A percentile compares a stretch with the other conserved stretches of the same genome.
These are phyloP conservation scores for Aureobasidium namibiae DNA, from an alignment of 2,329 filamentous ascomycete genomes.

Conservation along the genomic window DNA sequence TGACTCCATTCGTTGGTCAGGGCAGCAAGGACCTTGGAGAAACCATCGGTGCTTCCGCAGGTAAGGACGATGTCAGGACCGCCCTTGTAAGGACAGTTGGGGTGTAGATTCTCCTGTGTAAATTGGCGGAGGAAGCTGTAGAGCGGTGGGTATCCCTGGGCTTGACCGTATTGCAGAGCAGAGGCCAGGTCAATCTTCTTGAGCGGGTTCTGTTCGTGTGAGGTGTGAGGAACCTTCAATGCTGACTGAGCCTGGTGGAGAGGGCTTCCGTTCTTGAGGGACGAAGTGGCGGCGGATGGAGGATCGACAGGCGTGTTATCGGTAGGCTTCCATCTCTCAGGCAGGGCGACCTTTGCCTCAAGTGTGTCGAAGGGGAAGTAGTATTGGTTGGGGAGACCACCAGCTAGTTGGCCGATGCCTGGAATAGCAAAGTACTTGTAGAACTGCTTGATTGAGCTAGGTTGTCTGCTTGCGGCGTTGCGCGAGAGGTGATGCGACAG, in stretches of 20 bases:
- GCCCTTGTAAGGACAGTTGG: conserved; percentile 66
- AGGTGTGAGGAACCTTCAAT: conserved; percentile 64
- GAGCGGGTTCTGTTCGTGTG: conserved; percentile 47
- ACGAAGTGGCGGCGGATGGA: conserved; percentile 31
- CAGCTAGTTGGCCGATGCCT: conserved; percentile 53
- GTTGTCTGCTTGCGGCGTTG: conserved; percentile 54
- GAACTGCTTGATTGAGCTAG: conserved; percentile 67
- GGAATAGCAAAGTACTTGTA: conserved; percentile 74
- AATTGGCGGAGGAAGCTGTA: conserved; percentile 73
- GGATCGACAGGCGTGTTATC: conserved; percentile 52
- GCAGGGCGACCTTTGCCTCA: conserved; percentile 68
- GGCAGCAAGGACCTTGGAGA: conserved; percentile 67
- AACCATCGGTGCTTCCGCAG: conserved; percentile 77
- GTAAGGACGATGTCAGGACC: conserved; percentile 73
- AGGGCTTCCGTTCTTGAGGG: conserved; percentile 19
- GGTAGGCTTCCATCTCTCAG: conserved; percentile 65
- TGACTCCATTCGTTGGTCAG: conserved; percentile 69
- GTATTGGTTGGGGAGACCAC: conserved; percentile 64
- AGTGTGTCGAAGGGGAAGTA: conserved; percentile 90
- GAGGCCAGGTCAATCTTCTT: conserved; percentile 72
- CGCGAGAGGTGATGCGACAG: conserved; percentile 72
- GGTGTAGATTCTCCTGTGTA: conserved; percentile 66
- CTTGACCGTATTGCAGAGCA: conserved; percentile 80
- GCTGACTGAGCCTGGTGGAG: conserved; percentile 27
- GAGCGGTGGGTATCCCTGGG: conserved; percentile 72